Conservation (phyloP, 2,329 filamentous ascomycete species). For the Leptographium procerum region DNA sequence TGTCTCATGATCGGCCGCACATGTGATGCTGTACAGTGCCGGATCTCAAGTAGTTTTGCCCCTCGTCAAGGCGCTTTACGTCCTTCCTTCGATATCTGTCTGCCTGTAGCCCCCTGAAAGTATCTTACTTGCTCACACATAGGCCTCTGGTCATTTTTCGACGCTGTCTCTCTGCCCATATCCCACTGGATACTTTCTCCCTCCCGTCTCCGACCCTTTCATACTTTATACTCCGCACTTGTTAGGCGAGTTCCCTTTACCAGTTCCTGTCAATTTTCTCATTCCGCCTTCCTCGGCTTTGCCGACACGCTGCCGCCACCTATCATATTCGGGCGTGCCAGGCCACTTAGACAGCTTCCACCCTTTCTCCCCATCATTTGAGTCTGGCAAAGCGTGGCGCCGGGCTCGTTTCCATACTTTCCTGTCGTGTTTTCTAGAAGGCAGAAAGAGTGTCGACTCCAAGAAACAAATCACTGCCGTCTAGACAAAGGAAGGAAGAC, state of each 20-base stretch:
- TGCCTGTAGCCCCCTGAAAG: neutral
- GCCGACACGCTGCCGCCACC: neutral
- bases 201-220: too few relatives aligned
- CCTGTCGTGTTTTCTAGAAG: neutral
- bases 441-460: neutral
- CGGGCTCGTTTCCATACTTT: neutral
- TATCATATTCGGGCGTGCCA: conserved; percentile 6
- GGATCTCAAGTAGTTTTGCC: too few relatives aligned
- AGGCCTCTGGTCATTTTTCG: too few relatives aligned
- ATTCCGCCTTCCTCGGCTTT: neutral
- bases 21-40: neutral
- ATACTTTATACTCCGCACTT: too few relatives aligned
- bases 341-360: neutral
- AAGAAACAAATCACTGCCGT: neutral
- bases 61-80: too few relatives aligned
- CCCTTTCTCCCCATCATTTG: neutral
- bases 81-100: neutral
- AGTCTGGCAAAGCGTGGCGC: neutral
- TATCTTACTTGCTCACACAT: neutral
- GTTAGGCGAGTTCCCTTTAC: neutral
- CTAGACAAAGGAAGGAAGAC: neutral
- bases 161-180: too few relatives aligned
- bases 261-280: neutral
- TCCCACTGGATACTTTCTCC: too few relatives aligned
- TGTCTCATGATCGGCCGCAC: neutral